A percentile compares a stretch with the other conserved stretches of the same genome.
Evolutionary conservation across 345 rosid species (phyloP).

Genomic region (Psidium guajava): DNA sequence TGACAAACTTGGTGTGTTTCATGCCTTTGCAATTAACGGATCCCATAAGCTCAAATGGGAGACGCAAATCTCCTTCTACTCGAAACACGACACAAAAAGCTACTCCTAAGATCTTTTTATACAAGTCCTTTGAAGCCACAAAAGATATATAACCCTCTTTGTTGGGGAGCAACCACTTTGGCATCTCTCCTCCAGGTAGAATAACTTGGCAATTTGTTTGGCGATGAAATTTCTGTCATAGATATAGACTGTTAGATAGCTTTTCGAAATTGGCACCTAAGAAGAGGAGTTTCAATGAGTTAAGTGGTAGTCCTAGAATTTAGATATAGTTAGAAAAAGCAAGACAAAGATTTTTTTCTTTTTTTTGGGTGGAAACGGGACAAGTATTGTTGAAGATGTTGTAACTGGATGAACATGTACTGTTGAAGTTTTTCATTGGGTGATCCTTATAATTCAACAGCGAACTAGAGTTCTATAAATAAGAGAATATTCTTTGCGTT

Average conservation of each 20-base stretch:
- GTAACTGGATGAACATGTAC: background rate
- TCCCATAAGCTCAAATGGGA: background rate
- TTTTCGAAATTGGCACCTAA: background rate
- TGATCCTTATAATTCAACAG: rapidly evolving
- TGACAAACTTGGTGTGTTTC: rapidly evolving
- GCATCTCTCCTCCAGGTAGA: background rate
- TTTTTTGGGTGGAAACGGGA: background rate
- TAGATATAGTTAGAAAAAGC: background rate
- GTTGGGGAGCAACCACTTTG: background rate
- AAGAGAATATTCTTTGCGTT: background rate
- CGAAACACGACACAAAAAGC: background rate
- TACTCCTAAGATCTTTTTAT: too few relatives aligned
- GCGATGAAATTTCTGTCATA: background rate
- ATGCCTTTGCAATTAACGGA: background rate
- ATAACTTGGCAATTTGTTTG: too few relatives aligned
- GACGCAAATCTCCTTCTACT: rapidly evolving
- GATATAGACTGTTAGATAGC: too few relatives aligned
- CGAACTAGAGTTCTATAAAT: background rate
- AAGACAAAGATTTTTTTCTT: background rate
- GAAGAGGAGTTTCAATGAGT: background rate
- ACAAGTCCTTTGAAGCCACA: too few relatives aligned
- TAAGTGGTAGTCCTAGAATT: background rate
- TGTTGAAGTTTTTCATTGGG: background rate
- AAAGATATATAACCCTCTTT: too few relatives aligned
- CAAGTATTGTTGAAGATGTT: background rate